Conservation (phyloP, 2,329 filamentous ascomycete species). For the Botrytis tulipae region DNA sequence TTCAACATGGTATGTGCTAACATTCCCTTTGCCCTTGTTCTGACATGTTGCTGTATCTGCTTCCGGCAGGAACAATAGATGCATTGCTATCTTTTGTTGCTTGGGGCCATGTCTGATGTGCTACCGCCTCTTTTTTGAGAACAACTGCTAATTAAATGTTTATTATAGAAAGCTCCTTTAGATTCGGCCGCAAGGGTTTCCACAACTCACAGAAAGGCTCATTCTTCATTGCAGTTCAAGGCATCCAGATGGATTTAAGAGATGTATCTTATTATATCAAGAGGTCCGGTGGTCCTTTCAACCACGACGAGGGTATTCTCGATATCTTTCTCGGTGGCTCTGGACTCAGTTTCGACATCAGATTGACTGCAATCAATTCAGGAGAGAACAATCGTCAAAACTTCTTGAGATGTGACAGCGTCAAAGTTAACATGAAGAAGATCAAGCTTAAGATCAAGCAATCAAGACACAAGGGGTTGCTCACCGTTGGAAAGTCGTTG, state of each 20-base stretch:
- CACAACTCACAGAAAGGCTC: constrained; percentile 76
- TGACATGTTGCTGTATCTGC: not conserved
- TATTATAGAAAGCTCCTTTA: constrained; percentile 76
- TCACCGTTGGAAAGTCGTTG: constrained; percentile 81
- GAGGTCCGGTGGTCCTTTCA: constrained; percentile 88
- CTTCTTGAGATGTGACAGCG: constrained; percentile 93
- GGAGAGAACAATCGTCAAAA: constrained; percentile 72
- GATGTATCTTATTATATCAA: constrained; percentile 95
- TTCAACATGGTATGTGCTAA: constrained; percentile 58
- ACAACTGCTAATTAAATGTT: constrained; percentile 12
- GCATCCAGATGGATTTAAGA: constrained; percentile 86
- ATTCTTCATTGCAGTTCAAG: constrained; percentile 79
- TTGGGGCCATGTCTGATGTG: not conserved
- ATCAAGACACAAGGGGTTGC: constrained; percentile 92
- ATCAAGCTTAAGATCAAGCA: constrained; percentile 88
- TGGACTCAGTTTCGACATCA: constrained; percentile 61
- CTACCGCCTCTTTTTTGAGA: not conserved
- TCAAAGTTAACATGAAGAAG: constrained; percentile 77
- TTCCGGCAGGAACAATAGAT: not conserved
- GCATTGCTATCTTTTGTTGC: not conserved
- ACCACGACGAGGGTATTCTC: constrained; percentile 84
- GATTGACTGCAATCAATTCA: constrained; percentile 49
- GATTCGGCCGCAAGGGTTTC: constrained; percentile 88
- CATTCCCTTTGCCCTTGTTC: not conserved
- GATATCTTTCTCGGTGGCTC: constrained; percentile 85